Base-by-base conservation (phyloP, 1,139 yeast species). In the Pichia sp. region DNA sequence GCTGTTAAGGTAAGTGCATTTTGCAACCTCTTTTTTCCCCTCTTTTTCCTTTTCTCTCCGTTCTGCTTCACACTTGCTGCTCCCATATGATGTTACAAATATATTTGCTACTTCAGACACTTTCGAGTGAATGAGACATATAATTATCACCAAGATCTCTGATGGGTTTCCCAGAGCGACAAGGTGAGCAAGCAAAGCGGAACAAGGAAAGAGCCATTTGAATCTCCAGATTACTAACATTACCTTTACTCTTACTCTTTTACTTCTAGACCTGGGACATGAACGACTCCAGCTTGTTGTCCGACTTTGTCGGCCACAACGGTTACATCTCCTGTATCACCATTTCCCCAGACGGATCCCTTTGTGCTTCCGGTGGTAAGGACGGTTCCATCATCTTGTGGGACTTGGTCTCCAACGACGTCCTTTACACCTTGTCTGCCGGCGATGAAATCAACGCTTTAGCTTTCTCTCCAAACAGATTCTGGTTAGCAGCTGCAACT, bases 401-500 rank as follows among this genome's bases (percentile, higher is more conserved):
- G 99, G 96, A 92, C 82, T 85, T 93, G 79, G 84, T 86, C 84
- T 78, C 84, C 71, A 85, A 88, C 82, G 78, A 80, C 75, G 87
- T 93, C 73, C 83, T 92, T 74, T 93, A 91, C 96, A 87, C 97
- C 73, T 86, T 93, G 77, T 82, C 83, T 72, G 95, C 97, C 69
- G 90, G 95, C 76, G 95, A 93, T 74, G 99, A 93, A 84, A 93
- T 95, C 71, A 90, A 89, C 79, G 95, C 97, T 75, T 86, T 93
- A 75, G 96, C 97, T 72, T 95, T 93, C 96, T 92, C 99, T 76
- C 99, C 99, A 80, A 89, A 90, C 96, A 92, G 99, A 87, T 95
- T 90, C 95, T 93, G 99, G 99, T 89, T 95, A 78, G 95, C 97
- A 76, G 99, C 98, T 80, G 99, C 99, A 74, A 93, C 99, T 71